Percentiles rank a stretch among this genome's conserved stretches.
phyloP scores from a whole-genome alignment of 2,329 filamentous ascomycete species.

The Talaromyces piceae region DNA sequence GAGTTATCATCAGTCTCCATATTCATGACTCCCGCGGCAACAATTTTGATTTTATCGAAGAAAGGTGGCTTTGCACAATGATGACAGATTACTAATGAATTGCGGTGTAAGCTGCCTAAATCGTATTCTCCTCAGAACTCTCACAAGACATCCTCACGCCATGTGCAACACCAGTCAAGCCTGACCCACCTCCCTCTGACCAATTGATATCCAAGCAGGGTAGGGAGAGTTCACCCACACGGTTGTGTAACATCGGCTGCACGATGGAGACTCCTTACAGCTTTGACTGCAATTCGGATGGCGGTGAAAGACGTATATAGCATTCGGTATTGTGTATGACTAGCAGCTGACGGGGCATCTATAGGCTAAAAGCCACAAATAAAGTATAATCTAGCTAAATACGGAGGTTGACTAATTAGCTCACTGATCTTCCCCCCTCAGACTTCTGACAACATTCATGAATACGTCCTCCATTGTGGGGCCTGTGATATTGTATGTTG shows the following conservation, averaged over 20 bases:
- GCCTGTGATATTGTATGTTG: neutral
- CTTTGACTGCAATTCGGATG: neutral
- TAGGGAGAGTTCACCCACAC: neutral
- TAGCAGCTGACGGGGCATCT: no score
- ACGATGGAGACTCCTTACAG: neutral
- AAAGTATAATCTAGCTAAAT: no score
- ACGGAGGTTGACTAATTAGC: neutral
- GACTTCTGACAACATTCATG: constrained; percentile 1
- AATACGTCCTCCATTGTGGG: constrained; percentile 5
- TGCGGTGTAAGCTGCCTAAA: neutral
- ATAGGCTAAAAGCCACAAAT: no score
- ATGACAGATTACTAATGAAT: neutral
- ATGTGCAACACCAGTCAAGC: no score
- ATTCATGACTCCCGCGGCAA: neutral
- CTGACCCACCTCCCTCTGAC: neutral
- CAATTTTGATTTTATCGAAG: neutral
- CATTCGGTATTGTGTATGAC: no score
- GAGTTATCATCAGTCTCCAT: neutral
- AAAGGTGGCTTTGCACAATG: neutral
- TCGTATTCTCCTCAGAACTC: no score
- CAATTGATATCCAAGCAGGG: neutral
- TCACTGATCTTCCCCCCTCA: neutral
- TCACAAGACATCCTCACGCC: no score
- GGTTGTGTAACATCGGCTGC: neutral
- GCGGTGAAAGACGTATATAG: neutral